Conservation (phyloP, 192 early-diverging fungal genomes). For the Pilaira anomala region DNA sequence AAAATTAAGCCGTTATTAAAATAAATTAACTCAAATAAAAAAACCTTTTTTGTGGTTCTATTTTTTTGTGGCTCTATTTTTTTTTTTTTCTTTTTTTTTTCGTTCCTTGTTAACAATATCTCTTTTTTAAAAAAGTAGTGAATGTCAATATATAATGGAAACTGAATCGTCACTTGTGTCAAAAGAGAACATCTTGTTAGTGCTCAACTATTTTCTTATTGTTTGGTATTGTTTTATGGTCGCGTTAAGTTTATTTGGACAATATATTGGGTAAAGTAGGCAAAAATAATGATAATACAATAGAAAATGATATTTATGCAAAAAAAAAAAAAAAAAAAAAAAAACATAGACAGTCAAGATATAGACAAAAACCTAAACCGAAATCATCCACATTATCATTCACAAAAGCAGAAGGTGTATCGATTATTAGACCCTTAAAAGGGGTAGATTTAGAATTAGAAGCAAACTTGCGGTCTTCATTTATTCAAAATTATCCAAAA, state of each 20-base stretch:
- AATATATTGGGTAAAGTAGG: slow-evolving; percentile 29
- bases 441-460: slow-evolving; percentile 83
- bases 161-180: too few relatives aligned
- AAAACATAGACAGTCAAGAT: slow-evolving; percentile 28
- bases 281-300: not conserved
- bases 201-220: not conserved
- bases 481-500: slow-evolving; percentile 82
- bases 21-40: not conserved
- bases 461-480: slow-evolving; percentile 81
- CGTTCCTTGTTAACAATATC: too few relatives aligned
- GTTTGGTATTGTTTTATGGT: slow-evolving; percentile 36
- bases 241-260: slow-evolving; percentile 28
- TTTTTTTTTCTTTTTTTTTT: not conserved
- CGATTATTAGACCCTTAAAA: slow-evolving; percentile 92
- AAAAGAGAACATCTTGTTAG: too few relatives aligned
- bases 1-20: not conserved
- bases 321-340: not conserved
- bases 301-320: too few relatives aligned
- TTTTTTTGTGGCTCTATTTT: not conserved
- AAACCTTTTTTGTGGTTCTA: not conserved
- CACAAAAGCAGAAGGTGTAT: slow-evolving; percentile 66
- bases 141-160: too few relatives aligned
- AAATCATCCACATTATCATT: slow-evolving; percentile 40
- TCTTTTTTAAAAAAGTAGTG: too few relatives aligned
- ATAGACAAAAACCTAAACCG: slow-evolving; percentile 28